phyloP scores from a whole-genome alignment of 2,329 filamentous ascomycete species.

The Curvularia spicifera region DNA sequence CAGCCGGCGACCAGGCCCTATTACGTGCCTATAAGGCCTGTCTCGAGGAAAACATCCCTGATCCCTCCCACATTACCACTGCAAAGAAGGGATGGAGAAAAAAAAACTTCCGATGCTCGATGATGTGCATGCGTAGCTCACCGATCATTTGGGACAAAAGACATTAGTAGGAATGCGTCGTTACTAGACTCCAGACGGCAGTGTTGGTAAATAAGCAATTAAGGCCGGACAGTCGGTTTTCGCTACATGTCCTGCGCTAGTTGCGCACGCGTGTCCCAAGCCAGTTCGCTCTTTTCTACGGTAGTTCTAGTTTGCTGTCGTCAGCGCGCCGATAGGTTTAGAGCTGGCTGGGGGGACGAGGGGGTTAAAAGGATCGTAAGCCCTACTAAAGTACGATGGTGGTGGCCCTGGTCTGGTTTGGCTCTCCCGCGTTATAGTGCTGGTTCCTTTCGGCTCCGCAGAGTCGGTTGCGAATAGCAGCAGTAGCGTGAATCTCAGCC shows the following conservation, averaged over 20 bases:
- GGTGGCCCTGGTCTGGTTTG: conserved; percentile 18
- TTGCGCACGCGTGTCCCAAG: conserved; percentile 10
- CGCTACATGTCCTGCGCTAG: conserved; percentile 32
- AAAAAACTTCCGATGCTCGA: conserved; percentile 16
- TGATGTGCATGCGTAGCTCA: conserved; percentile 20
- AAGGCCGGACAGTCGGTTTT: neutral
- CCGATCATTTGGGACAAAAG: conserved; percentile 16
- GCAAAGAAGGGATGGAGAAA: conserved; percentile 14
- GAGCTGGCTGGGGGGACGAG: conserved; percentile 1
- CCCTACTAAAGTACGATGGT: conserved; percentile 11
- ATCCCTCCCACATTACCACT: conserved; percentile 38
- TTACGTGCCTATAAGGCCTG: neutral
- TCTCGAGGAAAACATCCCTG: conserved; percentile 10
- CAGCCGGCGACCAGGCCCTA: conserved; percentile 12
- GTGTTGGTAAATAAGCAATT: conserved; percentile 21
- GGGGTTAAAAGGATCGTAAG: conserved; percentile 15
- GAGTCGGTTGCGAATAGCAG: conserved; percentile 16
- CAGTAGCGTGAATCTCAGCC: conserved; percentile 21
- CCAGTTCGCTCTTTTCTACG: conserved; percentile 7
- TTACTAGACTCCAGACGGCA: conserved; percentile 25
- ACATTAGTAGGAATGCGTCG: conserved; percentile 3
- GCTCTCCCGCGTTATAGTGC: conserved; percentile 20
- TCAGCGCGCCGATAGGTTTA: neutral
- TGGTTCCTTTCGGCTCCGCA: conserved; percentile 21
- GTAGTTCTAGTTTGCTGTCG: conserved; percentile 12